These are phyloP conservation scores for Aspergillus aculeatinus DNA, from an alignment of 2,329 filamentous ascomycete species.

Conservation along the genomic window DNA sequence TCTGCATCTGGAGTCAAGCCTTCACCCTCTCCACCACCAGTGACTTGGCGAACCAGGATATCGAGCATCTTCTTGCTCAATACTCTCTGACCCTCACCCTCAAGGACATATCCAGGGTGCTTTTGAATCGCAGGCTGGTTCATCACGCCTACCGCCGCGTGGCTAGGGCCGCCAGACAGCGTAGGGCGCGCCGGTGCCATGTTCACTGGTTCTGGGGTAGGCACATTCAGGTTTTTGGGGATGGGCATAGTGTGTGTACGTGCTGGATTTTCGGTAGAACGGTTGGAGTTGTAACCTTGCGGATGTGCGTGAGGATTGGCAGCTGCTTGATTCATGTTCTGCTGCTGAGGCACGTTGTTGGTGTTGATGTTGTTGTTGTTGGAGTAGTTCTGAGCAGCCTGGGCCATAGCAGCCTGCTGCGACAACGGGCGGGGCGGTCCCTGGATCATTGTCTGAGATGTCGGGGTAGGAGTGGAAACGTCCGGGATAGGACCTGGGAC, in stretches of 20 bases:
- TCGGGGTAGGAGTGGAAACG: conserved; percentile 33
- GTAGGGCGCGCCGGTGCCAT: conserved; percentile 78
- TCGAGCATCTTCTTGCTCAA: conserved; percentile 98
- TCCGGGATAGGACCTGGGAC: conserved; percentile 32
- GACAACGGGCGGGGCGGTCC: conserved; percentile 45
- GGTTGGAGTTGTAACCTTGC: conserved; percentile 42
- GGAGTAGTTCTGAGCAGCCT: conserved; percentile 46
- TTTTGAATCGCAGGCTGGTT: conserved; percentile 81
- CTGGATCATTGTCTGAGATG: conserved; percentile 32
- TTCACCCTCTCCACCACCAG: conserved; percentile 73
- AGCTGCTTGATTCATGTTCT: conserved; percentile 30
- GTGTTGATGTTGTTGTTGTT: conserved; percentile 29
- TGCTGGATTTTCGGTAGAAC: conserved; percentile 38
- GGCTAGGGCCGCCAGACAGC: conserved; percentile 71
- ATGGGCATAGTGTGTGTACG: conserved; percentile 71
- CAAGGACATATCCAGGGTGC: conserved; percentile 78
- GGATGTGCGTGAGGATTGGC: conserved; percentile 43
- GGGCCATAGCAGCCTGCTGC: conserved; percentile 47
- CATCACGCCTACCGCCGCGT: conserved; percentile 77
- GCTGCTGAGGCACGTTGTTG: conserved; percentile 24
- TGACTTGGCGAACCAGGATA: conserved; percentile 90
- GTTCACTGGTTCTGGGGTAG: conserved; percentile 69
- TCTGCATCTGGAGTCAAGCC: conserved; percentile 88
- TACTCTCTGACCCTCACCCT: conserved; percentile 87
- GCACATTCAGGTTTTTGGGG: conserved; percentile 73